These are phyloP conservation scores for Quercus glauca DNA, from an alignment of 306 rosid species.

Conservation along the genomic window DNA sequence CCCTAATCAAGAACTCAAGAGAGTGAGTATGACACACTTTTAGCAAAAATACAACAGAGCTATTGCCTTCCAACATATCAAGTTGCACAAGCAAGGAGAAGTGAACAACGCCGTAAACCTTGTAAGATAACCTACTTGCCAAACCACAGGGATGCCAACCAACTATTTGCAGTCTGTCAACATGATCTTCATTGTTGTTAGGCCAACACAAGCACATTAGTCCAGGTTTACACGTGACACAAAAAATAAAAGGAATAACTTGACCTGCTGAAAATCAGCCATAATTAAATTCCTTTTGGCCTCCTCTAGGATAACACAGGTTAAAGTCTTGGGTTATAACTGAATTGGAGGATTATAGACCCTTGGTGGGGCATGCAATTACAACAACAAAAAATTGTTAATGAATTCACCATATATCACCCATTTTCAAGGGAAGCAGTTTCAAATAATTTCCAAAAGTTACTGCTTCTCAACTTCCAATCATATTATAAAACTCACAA, in stretches of 20 bases:
- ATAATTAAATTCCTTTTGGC: background rate
- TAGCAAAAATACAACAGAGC: too few species aligned
- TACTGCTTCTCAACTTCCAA: slow-evolving; percentile 35
- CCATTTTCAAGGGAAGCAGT: slow-evolving; percentile 28
- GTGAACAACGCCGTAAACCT: background rate
- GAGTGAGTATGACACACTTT: too few species aligned
- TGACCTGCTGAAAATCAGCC: background rate
- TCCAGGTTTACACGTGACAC: background rate
- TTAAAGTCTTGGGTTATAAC: background rate
- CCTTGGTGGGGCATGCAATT: slow-evolving; percentile 21
- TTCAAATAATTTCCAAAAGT: slow-evolving; percentile 13
- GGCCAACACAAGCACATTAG: background rate
- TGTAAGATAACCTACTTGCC: background rate
- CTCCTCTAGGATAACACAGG: background rate
- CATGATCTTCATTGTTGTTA: background rate
- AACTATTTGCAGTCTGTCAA: background rate
- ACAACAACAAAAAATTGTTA: slow-evolving; percentile 21
- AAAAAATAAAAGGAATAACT: background rate
- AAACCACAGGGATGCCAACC: background rate
- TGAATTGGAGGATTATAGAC: background rate
- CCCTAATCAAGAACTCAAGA: too few species aligned
- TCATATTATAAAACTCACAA: slow-evolving; percentile 28
- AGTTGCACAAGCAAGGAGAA: background rate
- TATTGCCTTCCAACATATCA: background rate
- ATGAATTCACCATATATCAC: slow-evolving; percentile 34